phyloP scores from a whole-genome alignment of 1,284 basidiomycete genomes.

The Phenoliferia sp. region DNA sequence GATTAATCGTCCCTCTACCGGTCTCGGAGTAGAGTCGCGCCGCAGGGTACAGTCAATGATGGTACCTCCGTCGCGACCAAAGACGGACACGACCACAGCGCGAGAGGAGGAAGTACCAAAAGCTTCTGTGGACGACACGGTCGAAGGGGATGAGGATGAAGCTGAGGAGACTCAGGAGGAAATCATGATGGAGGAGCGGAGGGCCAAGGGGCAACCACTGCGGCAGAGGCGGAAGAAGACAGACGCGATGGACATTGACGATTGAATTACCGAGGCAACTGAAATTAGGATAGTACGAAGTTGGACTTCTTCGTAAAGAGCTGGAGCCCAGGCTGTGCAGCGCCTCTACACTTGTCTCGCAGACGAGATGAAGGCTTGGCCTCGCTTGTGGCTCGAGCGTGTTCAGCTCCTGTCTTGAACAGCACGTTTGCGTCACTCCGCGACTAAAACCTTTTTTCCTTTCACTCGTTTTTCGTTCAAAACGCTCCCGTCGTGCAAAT shows the following conservation, averaged over 20 bases:
- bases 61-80: slow-evolving; percentile 7
- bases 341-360: no score
- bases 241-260: slow-evolving; percentile 2
- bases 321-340: no score
- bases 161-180: not conserved
- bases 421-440: no score
- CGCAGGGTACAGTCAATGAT: slow-evolving; percentile 21
- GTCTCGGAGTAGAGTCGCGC: not conserved
- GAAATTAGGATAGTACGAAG: no score
- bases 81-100: not conserved
- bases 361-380: no score
- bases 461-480: no score
- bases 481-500: no score
- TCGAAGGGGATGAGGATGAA: not conserved
- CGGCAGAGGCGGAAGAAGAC: slow-evolving; percentile 4
- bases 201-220: not conserved
- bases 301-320: no score
- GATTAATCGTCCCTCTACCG: slow-evolving; percentile 20
- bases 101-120: not conserved
- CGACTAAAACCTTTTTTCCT: no score
- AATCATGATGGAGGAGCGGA: not conserved
- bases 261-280: slow-evolving; percentile 7
- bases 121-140: not conserved
- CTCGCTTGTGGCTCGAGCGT: no score
- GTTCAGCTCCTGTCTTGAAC: no score